These are phyloP conservation scores for Pichia cabralensis DNA, from an alignment of 805 yeast species.

Conservation along the genomic window DNA sequence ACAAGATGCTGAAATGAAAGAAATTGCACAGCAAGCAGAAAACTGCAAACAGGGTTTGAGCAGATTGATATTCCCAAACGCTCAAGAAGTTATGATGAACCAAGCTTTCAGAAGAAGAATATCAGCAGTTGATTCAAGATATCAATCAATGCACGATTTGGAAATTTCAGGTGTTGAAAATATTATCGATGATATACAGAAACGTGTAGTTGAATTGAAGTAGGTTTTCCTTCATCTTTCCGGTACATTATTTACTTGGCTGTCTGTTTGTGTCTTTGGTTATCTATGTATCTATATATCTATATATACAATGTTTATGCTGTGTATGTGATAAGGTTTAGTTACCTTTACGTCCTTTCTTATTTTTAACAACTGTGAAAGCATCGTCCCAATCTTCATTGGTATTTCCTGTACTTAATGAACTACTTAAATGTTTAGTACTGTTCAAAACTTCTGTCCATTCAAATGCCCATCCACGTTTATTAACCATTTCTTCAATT, in stretches of 20 bases:
- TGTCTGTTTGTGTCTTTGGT: too few relatives aligned
- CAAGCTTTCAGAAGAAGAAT: conserved; percentile 80
- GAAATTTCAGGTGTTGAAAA: conserved; percentile 23
- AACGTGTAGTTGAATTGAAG: too few relatives aligned
- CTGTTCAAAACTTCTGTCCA: conserved; percentile 59
- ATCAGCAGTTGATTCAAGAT: conserved; percentile 35
- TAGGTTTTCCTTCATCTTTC: too few relatives aligned
- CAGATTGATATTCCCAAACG: conserved; percentile 53
- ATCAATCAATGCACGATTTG: conserved; percentile 21
- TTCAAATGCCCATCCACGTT: conserved; percentile 33
- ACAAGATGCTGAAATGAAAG: conserved; percentile 73
- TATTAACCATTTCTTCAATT: conserved; percentile 51
- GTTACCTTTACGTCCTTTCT: conserved; percentile 32
- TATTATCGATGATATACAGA: conserved; percentile 11
- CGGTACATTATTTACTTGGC: too few relatives aligned
- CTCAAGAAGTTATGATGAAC: conserved; percentile 86
- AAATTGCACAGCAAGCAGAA: conserved; percentile 68
- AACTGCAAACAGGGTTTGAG: conserved; percentile 64
- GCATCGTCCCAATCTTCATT: conserved; percentile 46
- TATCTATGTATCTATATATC: not conserved
- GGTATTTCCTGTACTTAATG: conserved; percentile 4
- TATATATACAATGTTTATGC: conserved; percentile 1
- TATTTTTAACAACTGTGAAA: conserved; percentile 46
- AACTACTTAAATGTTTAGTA: conserved; percentile 2
- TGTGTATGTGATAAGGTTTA: too few relatives aligned